Evolutionary conservation across 2,329 filamentous ascomycete genomes (phyloP), one percentile per base, ranked within the genome.

Genomic region (Laburnicola sp.): DNA sequence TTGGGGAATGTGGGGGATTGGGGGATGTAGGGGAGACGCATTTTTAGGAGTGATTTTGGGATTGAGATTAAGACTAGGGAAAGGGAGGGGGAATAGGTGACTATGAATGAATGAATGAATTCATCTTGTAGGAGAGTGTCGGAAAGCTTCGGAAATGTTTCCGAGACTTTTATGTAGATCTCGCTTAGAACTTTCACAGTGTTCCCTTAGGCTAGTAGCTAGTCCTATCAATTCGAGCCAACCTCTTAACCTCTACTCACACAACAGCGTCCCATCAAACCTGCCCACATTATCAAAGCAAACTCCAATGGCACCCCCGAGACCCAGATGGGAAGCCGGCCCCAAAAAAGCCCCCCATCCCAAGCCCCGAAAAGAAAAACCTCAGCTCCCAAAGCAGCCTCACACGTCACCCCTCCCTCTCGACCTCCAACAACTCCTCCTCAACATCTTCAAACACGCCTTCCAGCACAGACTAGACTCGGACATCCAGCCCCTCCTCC

Each of bases 381-480:
- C 53, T 26, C 47, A 4, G 53, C 45, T 53, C 5, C 25, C 38
- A 48, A 56, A 28, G 40, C 44, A 8, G 45, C 46, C 16, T n/a
- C 45, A 1, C n/a, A 43, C 54, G 35, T 58, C 62, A 10, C 26
- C 51, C 0, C 62, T 84, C 16, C 78, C 82, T 1, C 39, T 79
- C 6, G 73, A 80, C 35, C 68, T 86, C 2, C 88, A 91, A 66
- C 89, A 92, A 70, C 75, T 81, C 31, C 78, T 94, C 25, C 78
- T 96, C 40, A 81, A 91, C 62, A 76, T 91, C 56, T 96, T 95
- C 75, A 80, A 80, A 51, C 75, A 82, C 53, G 79, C 88, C 0
- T 89, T 94, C 61, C 40, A 53, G 0, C 70, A 68, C 23, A 57
- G 65, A 3, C 52, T 71, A 6, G 58, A 64, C 4, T 78, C 86